Percentiles rank a stretch among this genome's conserved stretches.
Evolutionary conservation across 1,284 basidiomycete genomes (phyloP).

Genomic region (Bondarzewia mesenterica): DNA sequence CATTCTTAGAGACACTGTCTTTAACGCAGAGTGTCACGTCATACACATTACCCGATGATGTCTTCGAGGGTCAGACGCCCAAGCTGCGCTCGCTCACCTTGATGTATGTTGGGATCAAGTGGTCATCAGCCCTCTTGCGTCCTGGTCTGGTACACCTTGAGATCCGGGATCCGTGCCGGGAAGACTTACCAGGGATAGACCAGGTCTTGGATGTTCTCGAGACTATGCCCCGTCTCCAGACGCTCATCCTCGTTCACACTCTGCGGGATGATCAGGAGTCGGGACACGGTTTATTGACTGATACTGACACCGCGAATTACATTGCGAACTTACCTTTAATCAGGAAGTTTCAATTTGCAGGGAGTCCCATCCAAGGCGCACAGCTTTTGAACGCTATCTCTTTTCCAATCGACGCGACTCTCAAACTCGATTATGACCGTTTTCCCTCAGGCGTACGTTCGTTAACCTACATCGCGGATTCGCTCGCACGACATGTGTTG

Average conservation of each 20-base stretch:
- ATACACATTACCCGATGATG: background rate
- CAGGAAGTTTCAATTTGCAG: too few species aligned
- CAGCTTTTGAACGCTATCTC: too few species aligned
- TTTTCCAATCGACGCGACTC: too few species aligned
- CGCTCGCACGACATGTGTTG: too few species aligned
- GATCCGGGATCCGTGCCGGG: background rate
- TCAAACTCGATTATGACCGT: too few species aligned
- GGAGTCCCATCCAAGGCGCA: too few species aligned
- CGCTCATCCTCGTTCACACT: background rate
- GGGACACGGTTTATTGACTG: too few species aligned
- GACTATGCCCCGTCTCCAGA: conserved; percentile 1
- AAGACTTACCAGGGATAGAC: background rate
- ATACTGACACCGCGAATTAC: too few species aligned
- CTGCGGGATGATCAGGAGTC: too few species aligned
- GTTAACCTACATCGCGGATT: too few species aligned
- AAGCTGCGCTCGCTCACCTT: background rate
- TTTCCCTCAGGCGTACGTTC: too few species aligned
- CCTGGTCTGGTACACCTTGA: background rate
- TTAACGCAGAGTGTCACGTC: background rate
- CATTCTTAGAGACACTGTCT: background rate
- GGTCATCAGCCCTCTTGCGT: background rate
- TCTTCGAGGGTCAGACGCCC: conserved; percentile 1
- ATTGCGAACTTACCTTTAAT: too few species aligned
- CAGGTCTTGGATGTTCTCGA: background rate
- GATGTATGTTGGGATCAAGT: background rate